Evolutionary conservation across 179 eudicot species (phyloP), one percentile per base, ranked within the genome.

Genomic region (Amaranthus tricolor): DNA sequence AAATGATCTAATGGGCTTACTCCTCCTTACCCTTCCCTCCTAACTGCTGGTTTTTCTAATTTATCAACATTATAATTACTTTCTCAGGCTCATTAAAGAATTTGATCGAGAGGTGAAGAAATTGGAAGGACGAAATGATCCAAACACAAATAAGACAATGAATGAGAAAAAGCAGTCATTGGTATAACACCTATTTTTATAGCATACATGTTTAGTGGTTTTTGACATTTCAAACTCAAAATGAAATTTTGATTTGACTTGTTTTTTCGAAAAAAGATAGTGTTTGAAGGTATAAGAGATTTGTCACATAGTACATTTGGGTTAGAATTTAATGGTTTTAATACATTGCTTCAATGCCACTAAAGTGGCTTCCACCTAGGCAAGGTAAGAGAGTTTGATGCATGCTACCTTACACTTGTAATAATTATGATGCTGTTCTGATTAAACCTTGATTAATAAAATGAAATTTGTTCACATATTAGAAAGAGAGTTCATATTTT

Each of bases 121-220:
- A 53, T 74, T 79, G 81, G 96, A 88, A 77, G 68, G 81, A 76
- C 80, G 81, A 74, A 86, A 73, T 82, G 94, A 90, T 79, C 80
- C 89, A 43, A 88, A 82, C 79, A 90, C 90, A 50, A 89, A 48
- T 82, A 92, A 81, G 88, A 86, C 88, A 81, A 78, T 92, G 76
- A 83, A 65, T 82, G 98, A 94, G 79, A 89, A 85, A 88, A 94
- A 92, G 68, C 97, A 92, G 78, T 86, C 98, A 72, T 88, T 94
- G 98, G 98, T 93, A 72, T 70, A 31, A 55, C 71, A 47, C 66
- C 66, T 56, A 17, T 0, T 68, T 21, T 20, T 72, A 11, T 31
- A 64, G 19, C 66, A 67, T 48, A 11, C 47, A 51, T 53, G 21
- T n/a, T 45, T 6, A 7, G 43, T 71, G 71, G 6, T 71, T 55